Conservation (phyloP, 164 flowering plant species). For the Houttuynia cordata region DNA sequence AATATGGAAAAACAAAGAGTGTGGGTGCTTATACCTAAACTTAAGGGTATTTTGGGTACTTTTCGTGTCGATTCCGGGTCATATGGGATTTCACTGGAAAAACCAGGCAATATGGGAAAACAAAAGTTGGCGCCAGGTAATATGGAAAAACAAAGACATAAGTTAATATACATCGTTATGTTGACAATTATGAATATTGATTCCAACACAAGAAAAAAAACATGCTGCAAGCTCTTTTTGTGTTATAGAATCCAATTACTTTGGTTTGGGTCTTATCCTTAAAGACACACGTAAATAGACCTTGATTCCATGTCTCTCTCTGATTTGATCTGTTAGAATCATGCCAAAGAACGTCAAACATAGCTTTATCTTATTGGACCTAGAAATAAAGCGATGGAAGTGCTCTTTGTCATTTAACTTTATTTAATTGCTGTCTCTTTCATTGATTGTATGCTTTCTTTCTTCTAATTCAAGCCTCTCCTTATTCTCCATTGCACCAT, state of each 20-base stretch:
- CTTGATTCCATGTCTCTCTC: constrained; percentile 8
- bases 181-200: too few species aligned
- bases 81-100: too few species aligned
- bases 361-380: constrained; percentile 9
- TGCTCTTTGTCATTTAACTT: constrained; percentile 8
- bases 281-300: constrained; percentile 6
- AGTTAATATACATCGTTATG: too few species aligned
- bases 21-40: too few species aligned
- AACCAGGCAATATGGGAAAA: too few species aligned
- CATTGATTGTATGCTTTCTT: constrained; percentile 10
- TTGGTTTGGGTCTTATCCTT: constrained; percentile 12
- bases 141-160: too few species aligned
- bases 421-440: constrained; percentile 5
- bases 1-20: too few species aligned
- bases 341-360: constrained; percentile 13
- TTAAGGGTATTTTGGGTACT: too few species aligned
- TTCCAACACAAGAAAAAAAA: too few species aligned
- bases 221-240: too few species aligned
- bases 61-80: too few species aligned
- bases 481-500: constrained; percentile 36
- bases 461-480: constrained; percentile 31
- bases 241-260: constrained; percentile 4
- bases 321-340: constrained; percentile 10
- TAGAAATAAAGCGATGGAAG: constrained; percentile 19
- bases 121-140: too few species aligned